Percentiles rank a stretch among this genome's conserved stretches.
phyloP scores from a whole-genome alignment of 176 grass and related monocot species.

The Triticum monococcum region DNA sequence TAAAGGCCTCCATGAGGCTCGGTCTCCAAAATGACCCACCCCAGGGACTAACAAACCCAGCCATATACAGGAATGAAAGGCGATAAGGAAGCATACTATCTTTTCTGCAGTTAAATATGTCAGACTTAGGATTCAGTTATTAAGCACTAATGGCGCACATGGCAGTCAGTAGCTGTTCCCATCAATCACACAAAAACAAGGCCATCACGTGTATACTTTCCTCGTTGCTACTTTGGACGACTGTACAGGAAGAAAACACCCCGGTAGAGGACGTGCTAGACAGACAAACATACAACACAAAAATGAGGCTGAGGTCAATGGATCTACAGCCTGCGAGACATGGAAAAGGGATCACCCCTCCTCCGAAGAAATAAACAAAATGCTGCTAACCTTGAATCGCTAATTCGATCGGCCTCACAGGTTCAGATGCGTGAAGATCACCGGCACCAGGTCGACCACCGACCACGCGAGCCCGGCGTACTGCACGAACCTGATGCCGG shows the following conservation, averaged over 20 bases:
- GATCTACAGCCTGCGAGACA: conserved; percentile 42
- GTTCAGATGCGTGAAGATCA: conserved; percentile 65
- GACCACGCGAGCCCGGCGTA: conserved; percentile 92
- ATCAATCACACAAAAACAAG: not conserved
- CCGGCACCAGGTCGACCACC: conserved; percentile 84
- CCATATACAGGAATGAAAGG: too few relatives aligned
- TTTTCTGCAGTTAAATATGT: conserved; percentile 5
- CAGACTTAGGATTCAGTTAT: not conserved
- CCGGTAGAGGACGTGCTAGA: not conserved
- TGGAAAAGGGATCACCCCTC: not conserved
- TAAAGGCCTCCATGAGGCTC: too few relatives aligned
- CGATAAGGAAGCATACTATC: not conserved
- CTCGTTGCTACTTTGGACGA: not conserved
- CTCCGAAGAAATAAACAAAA: not conserved
- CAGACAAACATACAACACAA: not conserved
- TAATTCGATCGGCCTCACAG: conserved; percentile 40
- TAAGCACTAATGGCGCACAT: not conserved
- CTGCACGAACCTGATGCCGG: conserved; percentile 89
- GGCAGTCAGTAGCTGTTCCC: not conserved
- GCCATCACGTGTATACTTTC: not conserved
- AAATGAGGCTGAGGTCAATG: not conserved
- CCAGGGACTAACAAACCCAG: too few relatives aligned
- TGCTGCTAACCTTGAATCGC: not conserved
- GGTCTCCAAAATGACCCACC: too few relatives aligned
- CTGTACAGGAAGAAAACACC: conserved; percentile 24